Percentiles rank a stretch among this genome's conserved stretches.
Evolutionary conservation across 2,329 filamentous ascomycete genomes (phyloP).

Genomic region (Triangularia verruculosa): DNA sequence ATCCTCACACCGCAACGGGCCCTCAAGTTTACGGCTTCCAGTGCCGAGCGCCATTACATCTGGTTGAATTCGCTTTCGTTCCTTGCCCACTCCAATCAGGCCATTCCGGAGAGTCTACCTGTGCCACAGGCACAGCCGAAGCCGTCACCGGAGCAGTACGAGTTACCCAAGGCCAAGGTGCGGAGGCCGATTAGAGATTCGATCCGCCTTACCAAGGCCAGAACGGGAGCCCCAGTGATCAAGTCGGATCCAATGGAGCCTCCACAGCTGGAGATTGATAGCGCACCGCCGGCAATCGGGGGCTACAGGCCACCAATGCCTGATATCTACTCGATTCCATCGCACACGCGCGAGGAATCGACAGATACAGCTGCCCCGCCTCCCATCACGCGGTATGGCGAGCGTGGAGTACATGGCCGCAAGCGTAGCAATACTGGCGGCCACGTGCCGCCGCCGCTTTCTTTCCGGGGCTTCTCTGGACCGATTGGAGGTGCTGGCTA

Average conservation of each 20-base stretch:
- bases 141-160: constrained; percentile 46
- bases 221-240: constrained; percentile 34
- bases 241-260: constrained; percentile 28
- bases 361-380: constrained; percentile 68
- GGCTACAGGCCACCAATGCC: constrained; percentile 41
- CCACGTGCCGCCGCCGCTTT: constrained; percentile 64
- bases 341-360: constrained; percentile 49
- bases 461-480: constrained; percentile 76
- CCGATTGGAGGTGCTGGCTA: constrained; percentile 42
- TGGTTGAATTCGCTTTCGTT: constrained; percentile 96
- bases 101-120: constrained; percentile 69
- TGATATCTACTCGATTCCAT: constrained; percentile 36
- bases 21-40: constrained; percentile 87
- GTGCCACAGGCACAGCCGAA: constrained; percentile 48
- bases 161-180: constrained; percentile 46
- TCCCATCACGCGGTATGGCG: constrained; percentile 66
- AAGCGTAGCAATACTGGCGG: constrained; percentile 89
- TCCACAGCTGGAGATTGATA: constrained; percentile 36
- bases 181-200: constrained; percentile 74
- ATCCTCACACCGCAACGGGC: constrained; percentile 92
- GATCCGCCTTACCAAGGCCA: constrained; percentile 81
- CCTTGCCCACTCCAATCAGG: constrained; percentile 83
- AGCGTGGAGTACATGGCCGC: constrained; percentile 64
- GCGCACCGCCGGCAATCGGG: constrained; percentile 51
- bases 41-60: constrained; percentile 82